Evolutionary conservation across 805 yeast genomes (phyloP), one percentile per base, ranked within the genome.

Genomic region (Hanseniaspora singularis): DNA sequence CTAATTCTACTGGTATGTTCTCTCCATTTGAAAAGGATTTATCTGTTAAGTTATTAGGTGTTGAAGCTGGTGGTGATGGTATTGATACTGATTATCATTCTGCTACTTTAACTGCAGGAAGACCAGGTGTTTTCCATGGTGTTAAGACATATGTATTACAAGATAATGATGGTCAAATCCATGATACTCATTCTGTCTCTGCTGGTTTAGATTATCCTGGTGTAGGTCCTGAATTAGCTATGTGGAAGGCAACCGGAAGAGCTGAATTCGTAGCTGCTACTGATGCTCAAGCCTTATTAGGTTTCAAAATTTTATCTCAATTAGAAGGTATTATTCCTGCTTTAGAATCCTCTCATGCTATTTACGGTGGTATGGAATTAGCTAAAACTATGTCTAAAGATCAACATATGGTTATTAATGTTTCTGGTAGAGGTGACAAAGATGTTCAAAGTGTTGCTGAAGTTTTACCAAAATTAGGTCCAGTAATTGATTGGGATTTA

Each of bases 191-290:
- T 64, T 89, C 97, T 19, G 94, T 92, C 32, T 85, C 96, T 53
- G 99, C 99, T 33, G 99, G 99, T 55, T 73, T 92, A 58, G 99
- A 92, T 66, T 92, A 92, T 63, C 99, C 99, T 22, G 99, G 96
- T 66, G 99, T 92, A 39, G 99, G 99, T 38, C 99, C 99, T 27
- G 97, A 92, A 67, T 72, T 92, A 55, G 94, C 97, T 2, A 76
- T 73, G 62, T 92, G 97, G 97, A 89, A 89, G 65, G 79, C 81
- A 46, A 79, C 81, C 51, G 96, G 96, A 23, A 78, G 99, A 59
- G 98, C 94, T 8, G 70, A 81, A 49, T 92, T 89, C 60, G 65
- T 79, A 39, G 94, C 96, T 38, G 96, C 94, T 48, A 84, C 95
- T 28, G 96, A 92, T 64, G 87, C 94, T n/a, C 79, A 92, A 61